These are phyloP conservation scores for Cicer bijugum DNA, from an alignment of 306 rosid species.

Conservation along the genomic window DNA sequence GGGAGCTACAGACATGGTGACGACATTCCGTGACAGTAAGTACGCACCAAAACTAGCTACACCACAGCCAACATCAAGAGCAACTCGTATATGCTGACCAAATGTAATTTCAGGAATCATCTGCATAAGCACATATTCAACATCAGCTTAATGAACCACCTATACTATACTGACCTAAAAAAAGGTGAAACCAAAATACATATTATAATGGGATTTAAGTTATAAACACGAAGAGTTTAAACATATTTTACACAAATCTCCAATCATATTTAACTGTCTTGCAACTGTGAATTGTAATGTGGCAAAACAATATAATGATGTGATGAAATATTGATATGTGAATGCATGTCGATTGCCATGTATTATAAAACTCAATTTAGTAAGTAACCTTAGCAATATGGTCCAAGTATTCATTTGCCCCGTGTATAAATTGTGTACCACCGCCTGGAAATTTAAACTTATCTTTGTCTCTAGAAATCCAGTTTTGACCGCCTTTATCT, in stretches of 20 bases:
- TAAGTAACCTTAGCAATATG: slow-evolving; percentile 72
- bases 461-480: slow-evolving; percentile 70
- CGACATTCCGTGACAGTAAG: slow-evolving; percentile 73
- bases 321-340: background rate
- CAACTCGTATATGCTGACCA: slow-evolving; percentile 78
- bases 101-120: slow-evolving; percentile 84
- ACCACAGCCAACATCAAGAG: slow-evolving; percentile 91
- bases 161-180: slow-evolving; percentile 27
- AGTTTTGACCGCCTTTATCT: slow-evolving; percentile 97
- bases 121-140: slow-evolving; percentile 51
- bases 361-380: background rate
- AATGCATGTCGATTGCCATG: background rate
- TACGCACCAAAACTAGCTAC: slow-evolving; percentile 98
- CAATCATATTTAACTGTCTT: background rate
- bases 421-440: slow-evolving; percentile 96
- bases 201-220: background rate
- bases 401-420: slow-evolving; percentile 88
- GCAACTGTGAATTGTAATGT: background rate
- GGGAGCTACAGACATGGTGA: slow-evolving; percentile 91
- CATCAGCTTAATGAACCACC: slow-evolving; percentile 42
- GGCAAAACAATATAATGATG: background rate
- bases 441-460: slow-evolving; percentile 97
- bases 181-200: slow-evolving; percentile 21
- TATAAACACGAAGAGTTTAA: background rate
- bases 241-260: background rate